A percentile compares a stretch with the other conserved stretches of the same genome.
Evolutionary conservation across 225 moss, liverwort and hornwort genomes (phyloP).

Genomic region (Climacium dendroides): DNA sequence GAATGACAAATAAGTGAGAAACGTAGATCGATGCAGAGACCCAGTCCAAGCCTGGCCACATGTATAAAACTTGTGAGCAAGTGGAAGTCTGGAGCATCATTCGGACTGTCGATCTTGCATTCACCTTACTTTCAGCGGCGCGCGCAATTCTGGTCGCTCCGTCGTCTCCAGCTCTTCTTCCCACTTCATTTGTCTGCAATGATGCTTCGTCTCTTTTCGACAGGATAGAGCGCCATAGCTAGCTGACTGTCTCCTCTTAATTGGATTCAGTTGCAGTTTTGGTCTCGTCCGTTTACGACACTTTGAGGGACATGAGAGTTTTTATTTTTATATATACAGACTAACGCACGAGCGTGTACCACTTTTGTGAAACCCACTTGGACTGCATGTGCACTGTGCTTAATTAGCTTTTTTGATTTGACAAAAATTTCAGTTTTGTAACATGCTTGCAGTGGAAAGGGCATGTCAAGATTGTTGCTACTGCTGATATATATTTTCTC

Average conservation of each 20-base stretch:
- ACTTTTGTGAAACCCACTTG: neutral
- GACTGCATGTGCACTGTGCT: neutral
- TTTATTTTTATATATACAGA: neutral
- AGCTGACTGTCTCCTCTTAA: neutral
- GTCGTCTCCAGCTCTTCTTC: neutral
- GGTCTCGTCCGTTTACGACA: neutral
- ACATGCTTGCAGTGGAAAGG: neutral
- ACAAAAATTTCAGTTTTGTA: neutral
- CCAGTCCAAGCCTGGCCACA: neutral
- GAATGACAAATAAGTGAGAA: neutral
- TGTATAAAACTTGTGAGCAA: neutral
- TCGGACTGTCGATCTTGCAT: neutral
- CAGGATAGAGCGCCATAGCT: neutral
- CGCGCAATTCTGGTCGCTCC: neutral
- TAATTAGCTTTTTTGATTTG: neutral
- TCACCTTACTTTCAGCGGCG: neutral
- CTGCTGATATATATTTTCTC: neutral
- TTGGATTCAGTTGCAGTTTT: neutral
- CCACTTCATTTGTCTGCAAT: neutral
- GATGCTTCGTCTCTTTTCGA: neutral
- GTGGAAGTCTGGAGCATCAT: neutral
- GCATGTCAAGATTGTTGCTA: neutral
- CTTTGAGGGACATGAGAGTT: neutral
- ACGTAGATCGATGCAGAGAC: neutral
- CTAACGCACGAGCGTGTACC: neutral